These are phyloP conservation scores for Hippophae rhamnoides DNA, from an alignment of 306 rosid species.

Conservation along the genomic window DNA sequence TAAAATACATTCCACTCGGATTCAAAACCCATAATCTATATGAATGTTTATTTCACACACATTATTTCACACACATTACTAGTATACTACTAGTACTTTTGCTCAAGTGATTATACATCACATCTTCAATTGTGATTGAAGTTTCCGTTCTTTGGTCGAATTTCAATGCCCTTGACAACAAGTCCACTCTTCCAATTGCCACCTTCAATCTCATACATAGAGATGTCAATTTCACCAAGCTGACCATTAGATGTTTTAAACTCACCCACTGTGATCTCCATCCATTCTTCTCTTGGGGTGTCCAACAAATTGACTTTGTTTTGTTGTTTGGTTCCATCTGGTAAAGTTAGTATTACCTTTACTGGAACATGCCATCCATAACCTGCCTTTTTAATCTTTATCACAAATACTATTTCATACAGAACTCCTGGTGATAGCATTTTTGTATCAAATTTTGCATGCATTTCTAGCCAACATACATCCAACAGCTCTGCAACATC, in stretches of 20 bases:
- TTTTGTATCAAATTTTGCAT: slow-evolving; percentile 45
- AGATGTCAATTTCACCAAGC: slow-evolving; percentile 36
- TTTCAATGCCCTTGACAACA: slow-evolving; percentile 41
- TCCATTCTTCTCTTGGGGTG: slow-evolving; percentile 29
- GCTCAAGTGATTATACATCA: too few relatives aligned
- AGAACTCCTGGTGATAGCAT: slow-evolving; percentile 45
- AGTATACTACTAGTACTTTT: too few relatives aligned
- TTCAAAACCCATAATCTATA: too few relatives aligned
- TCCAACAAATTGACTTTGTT: slow-evolving; percentile 25
- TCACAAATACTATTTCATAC: slow-evolving; percentile 39
- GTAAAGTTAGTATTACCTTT: slow-evolving; percentile 42
- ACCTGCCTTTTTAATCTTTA: slow-evolving; percentile 42
- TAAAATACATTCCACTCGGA: too few relatives aligned
- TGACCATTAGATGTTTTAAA: slow-evolving; percentile 27
- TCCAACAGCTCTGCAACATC: slow-evolving; percentile 45
- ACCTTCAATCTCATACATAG: slow-evolving; percentile 43
- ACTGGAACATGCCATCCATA: slow-evolving; percentile 63
- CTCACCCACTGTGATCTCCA: slow-evolving; percentile 49
- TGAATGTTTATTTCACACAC: too few relatives aligned
- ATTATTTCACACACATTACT: too few relatives aligned
- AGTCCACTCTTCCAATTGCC: slow-evolving; percentile 72
- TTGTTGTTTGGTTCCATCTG: slow-evolving; percentile 42
- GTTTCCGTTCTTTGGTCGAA: slow-evolving; percentile 31
- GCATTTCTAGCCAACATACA: slow-evolving; percentile 70
- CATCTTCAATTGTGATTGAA: too few relatives aligned